Evolutionary conservation across 1,139 yeast genomes (phyloP).

Genomic region (Candida tropicalis): DNA sequence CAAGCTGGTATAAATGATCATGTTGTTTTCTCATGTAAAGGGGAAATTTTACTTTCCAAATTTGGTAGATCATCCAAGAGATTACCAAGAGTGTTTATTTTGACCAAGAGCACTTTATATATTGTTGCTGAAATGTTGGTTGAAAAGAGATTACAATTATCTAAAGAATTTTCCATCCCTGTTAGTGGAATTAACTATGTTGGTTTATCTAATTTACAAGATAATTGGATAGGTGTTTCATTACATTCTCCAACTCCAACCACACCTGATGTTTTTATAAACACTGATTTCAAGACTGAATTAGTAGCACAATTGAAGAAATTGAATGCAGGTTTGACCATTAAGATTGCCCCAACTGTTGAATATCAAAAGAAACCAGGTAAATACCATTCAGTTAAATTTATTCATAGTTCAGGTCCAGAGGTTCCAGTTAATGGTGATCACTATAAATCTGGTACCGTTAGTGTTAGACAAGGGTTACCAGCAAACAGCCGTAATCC

Average conservation of each 20-base stretch:
- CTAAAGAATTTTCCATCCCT: slow-evolving; percentile 65
- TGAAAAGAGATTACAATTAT: slow-evolving; percentile 71
- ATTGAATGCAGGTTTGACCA: slow-evolving; percentile 57
- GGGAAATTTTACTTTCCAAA: slow-evolving; percentile 80
- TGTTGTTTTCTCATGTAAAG: slow-evolving; percentile 78
- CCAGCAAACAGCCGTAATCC: slow-evolving; percentile 73
- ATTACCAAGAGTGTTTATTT: slow-evolving; percentile 68
- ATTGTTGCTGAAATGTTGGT: slow-evolving; percentile 72
- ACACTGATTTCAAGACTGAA: slow-evolving; percentile 88
- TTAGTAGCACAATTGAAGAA: slow-evolving; percentile 74
- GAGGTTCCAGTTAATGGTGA: slow-evolving; percentile 63
- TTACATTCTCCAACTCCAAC: slow-evolving; percentile 52
- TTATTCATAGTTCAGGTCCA: slow-evolving; percentile 58
- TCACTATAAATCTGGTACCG: slow-evolving; percentile 83
- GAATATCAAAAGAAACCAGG: slow-evolving; percentile 92
- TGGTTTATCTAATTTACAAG: slow-evolving; percentile 75
- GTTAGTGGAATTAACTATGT: slow-evolving; percentile 63
- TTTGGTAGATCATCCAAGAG: slow-evolving; percentile 92
- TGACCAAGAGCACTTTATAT: slow-evolving; percentile 64
- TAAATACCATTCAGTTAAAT: slow-evolving; percentile 72
- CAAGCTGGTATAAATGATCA: slow-evolving; percentile 71
- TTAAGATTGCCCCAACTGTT: slow-evolving; percentile 73
- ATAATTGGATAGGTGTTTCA: slow-evolving; percentile 89
- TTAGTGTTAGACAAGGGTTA: slow-evolving; percentile 77
- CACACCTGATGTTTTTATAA: slow-evolving; percentile 78